A percentile compares a stretch with the other conserved stretches of the same genome.
phyloP scores from a whole-genome alignment of 2,329 filamentous ascomycete species.

The Triangularia verruculosa region DNA sequence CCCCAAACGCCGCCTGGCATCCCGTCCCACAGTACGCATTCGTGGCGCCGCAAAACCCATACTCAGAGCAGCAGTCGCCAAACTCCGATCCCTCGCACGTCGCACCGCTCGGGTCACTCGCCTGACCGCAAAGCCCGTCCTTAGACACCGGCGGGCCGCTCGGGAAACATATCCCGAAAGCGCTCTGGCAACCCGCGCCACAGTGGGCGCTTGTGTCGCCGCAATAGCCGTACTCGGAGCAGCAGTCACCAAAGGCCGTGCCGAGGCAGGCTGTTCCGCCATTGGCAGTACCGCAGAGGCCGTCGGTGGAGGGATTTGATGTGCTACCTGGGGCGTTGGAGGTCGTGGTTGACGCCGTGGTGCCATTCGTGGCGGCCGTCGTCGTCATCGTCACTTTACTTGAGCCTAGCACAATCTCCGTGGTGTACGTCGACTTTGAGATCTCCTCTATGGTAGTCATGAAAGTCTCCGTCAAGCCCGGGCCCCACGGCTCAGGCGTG shows the following conservation, averaged over 20 bases:
- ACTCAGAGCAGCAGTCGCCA: constrained; percentile 7
- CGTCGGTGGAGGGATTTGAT: neutral
- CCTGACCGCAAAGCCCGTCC: constrained; percentile 2
- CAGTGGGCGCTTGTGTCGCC: constrained; percentile 8
- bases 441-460: neutral
- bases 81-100: constrained; percentile 6
- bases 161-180: constrained; percentile 5
- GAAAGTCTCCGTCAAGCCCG: neutral
- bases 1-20: constrained; percentile 3
- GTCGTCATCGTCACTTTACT: neutral
- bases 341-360: neutral
- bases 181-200: constrained; percentile 10
- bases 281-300: neutral
- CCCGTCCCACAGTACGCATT: constrained; percentile 6
- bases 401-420: neutral
- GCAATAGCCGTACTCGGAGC: constrained; percentile 7
- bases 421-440: neutral
- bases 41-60: constrained; percentile 9
- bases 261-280: neutral
- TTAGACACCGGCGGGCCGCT: neutral
- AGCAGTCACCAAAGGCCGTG: constrained; percentile 11
- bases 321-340: neutral
- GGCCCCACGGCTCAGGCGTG: neutral
- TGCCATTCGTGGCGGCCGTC: neutral
- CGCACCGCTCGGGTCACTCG: neutral